Conservation (phyloP, 768 basidiomycete genomes). For the Chalciporus piperatus region DNA sequence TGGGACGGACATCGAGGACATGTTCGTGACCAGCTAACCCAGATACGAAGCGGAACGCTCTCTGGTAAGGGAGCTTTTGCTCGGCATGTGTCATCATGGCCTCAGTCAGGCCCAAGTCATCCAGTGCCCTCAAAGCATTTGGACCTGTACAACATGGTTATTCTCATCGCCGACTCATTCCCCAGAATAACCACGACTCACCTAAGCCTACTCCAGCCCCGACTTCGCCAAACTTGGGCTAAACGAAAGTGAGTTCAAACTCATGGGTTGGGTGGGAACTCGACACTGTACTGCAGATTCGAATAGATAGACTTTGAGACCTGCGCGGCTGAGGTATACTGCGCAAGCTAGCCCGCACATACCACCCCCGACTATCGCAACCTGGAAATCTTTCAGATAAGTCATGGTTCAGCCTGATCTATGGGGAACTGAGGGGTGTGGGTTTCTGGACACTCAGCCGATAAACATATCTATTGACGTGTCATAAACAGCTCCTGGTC, state of each 20-base stretch:
- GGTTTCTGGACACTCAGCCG: not conserved
- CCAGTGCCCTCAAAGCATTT: conserved; percentile 46
- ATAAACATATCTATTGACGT: not conserved
- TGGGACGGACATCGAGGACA: conserved; percentile 40
- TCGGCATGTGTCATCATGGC: conserved; percentile 39
- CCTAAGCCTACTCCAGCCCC: conserved; percentile 57
- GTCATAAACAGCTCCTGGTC: not conserved
- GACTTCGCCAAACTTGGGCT: conserved; percentile 50
- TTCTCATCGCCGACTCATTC: not conserved
- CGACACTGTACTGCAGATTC: conserved; percentile 44
- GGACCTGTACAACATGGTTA: conserved; percentile 34
- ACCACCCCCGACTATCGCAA: conserved; percentile 57
- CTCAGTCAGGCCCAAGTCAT: conserved; percentile 43
- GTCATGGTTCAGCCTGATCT: conserved; percentile 1
- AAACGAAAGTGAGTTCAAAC: conserved; percentile 1
- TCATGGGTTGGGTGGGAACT: not conserved
- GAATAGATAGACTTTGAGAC: conserved; percentile 48
- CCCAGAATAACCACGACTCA: conserved; percentile 12
- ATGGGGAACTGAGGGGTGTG: not conserved
- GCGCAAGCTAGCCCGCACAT: conserved; percentile 53
- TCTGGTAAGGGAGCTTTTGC: conserved; percentile 27
- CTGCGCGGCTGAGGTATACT: conserved; percentile 39
- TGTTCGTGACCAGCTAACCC: conserved; percentile 41
- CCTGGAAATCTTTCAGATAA: conserved; percentile 39
- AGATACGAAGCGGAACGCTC: conserved; percentile 41